Percentiles rank a stretch among this genome's conserved stretches.
Evolutionary conservation across 2,329 filamentous ascomycete species (phyloP).

Genomic region (Calonectria hongkongensis): DNA sequence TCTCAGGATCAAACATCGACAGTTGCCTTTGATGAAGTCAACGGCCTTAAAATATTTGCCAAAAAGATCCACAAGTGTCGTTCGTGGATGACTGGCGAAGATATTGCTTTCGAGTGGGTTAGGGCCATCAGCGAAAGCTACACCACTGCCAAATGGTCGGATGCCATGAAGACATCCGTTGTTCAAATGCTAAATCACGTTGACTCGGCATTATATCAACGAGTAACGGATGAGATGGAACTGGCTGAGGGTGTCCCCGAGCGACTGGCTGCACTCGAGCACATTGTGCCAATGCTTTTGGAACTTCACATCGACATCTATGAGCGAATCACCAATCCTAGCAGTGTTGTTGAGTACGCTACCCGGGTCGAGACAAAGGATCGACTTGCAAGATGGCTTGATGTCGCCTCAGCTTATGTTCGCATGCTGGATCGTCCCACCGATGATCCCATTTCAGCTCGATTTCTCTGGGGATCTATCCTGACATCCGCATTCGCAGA

Average conservation of each 20-base stretch:
- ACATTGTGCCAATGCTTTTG: slow-evolving; percentile 74
- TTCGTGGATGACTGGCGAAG: slow-evolving; percentile 72
- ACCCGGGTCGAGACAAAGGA: slow-evolving; percentile 70
- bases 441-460: slow-evolving; percentile 66
- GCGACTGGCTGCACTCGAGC: slow-evolving; percentile 60
- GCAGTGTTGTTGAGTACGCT: slow-evolving; percentile 70
- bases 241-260: slow-evolving; percentile 51
- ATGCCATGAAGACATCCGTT: slow-evolving; percentile 73
- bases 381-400: slow-evolving; percentile 71
- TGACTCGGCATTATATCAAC: slow-evolving; percentile 71
- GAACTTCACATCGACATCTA: slow-evolving; percentile 78
- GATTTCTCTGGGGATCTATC: slow-evolving; percentile 76
- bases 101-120: slow-evolving; percentile 77
- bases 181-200: slow-evolving; percentile 73
- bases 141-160: slow-evolving; percentile 73
- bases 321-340: slow-evolving; percentile 75
- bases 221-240: slow-evolving; percentile 66
- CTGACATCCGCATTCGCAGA: slow-evolving; percentile 71
- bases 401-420: slow-evolving; percentile 68
- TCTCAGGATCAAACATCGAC: slow-evolving; percentile 70
- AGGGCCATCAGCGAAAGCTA: slow-evolving; percentile 71
- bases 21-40: slow-evolving; percentile 70
- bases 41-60: slow-evolving; percentile 72
- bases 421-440: slow-evolving; percentile 58
- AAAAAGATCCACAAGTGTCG: slow-evolving; percentile 64